These are phyloP conservation scores for Linnemannia hyalina DNA, from an alignment of 192 early-diverging fungal genomes.

Conservation along the genomic window DNA sequence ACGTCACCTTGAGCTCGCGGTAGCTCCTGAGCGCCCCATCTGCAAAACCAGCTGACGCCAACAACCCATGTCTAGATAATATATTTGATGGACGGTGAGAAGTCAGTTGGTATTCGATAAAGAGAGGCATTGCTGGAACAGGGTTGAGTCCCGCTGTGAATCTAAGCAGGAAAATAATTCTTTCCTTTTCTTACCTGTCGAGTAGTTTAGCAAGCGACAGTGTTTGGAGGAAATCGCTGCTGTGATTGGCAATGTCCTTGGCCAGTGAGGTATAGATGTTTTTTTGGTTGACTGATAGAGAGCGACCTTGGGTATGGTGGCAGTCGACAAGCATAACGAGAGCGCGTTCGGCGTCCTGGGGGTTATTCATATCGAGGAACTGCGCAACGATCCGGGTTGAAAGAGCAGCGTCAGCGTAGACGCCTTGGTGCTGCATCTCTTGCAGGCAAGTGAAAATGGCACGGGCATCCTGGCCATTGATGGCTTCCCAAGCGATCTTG, in stretches of 20 bases:
- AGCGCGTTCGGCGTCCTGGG: conserved; percentile 39
- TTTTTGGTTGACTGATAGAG: conserved; percentile 16
- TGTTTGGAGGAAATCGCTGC: conserved; percentile 46
- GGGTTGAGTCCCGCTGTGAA: no score
- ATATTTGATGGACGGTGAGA: background rate
- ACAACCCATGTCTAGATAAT: conserved; percentile 29
- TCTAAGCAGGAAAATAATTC: no score
- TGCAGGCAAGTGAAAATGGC: conserved; percentile 43
- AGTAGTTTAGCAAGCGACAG: conserved; percentile 40
- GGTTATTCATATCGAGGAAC: conserved; percentile 31
- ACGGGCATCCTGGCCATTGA: conserved; percentile 44
- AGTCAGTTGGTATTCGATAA: background rate
- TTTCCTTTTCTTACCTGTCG: conserved; percentile 28
- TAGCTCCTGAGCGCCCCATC: conserved; percentile 34
- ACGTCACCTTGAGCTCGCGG: conserved; percentile 29
- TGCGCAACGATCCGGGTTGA: conserved; percentile 43
- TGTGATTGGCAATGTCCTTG: conserved; percentile 42
- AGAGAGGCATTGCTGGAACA: background rate
- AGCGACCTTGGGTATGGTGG: conserved; percentile 25
- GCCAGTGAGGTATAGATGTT: conserved; percentile 27
- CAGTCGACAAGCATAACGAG: conserved; percentile 40
- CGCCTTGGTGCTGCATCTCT: conserved; percentile 45
- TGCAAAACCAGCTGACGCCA: conserved; percentile 25
- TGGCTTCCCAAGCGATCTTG: conserved; percentile 36
- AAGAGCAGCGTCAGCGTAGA: conserved; percentile 40